phyloP scores from a whole-genome alignment of 1,139 yeast genomes.

The Magnusiomyces suaveolens region DNA sequence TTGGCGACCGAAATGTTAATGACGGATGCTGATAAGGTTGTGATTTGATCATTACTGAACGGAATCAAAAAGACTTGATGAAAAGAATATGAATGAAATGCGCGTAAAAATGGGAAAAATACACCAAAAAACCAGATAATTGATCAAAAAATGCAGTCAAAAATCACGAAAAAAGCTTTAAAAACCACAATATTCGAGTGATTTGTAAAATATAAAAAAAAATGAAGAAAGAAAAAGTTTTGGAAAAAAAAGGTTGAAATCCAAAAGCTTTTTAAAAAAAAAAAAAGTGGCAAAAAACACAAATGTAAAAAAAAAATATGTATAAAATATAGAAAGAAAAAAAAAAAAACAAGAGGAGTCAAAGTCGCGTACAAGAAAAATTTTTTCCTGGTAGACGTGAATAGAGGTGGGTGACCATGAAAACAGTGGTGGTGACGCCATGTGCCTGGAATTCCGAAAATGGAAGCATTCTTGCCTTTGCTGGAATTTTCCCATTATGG shows the following conservation, averaged over 20 bases:
- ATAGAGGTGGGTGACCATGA: no score
- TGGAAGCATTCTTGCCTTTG: not conserved
- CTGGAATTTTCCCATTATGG: not conserved
- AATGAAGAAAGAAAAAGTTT: not conserved
- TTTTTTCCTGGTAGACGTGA: no score
- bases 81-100: not conserved
- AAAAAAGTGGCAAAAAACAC: not conserved
- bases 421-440: not conserved
- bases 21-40: not conserved
- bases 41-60: not conserved
- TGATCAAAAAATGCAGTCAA: not conserved
- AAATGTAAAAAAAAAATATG: no score
- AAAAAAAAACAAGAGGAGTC: no score
- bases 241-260: not conserved
- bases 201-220: no score
- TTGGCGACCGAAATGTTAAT: not conserved
- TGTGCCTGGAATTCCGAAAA: not conserved
- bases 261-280: not conserved
- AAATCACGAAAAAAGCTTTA: not conserved
- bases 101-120: not conserved
- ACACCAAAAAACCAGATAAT: not conserved
- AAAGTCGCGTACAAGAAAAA: no score
- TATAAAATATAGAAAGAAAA: no score
- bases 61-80: not conserved
- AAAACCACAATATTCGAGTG: no score